Evolutionary conservation across 2,329 filamentous ascomycete species (phyloP), one percentile per base, ranked within the genome.

Genomic region (Fusarium caatingaense): DNA sequence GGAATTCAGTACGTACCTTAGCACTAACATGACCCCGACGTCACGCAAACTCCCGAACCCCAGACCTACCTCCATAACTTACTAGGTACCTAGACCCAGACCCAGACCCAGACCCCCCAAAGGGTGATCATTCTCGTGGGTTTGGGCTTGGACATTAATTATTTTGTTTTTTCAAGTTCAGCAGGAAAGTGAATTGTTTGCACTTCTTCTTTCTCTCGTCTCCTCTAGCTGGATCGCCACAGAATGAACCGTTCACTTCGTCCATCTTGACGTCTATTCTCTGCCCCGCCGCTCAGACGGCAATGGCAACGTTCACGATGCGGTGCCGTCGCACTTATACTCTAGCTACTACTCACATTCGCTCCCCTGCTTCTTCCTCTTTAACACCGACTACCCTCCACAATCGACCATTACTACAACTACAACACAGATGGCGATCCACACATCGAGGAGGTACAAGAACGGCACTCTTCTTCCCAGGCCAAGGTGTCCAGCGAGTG

Each of bases 401-500:
- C 56, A 62, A 56, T 48, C 62, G 60, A 50, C 20, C 60, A 34
- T 56, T 64, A 37, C 44, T 47, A 56, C 67, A 49, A 25, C 27
- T 47, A 48, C 67, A 66, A 41, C 68, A 65, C 71, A 71, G 64
- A 72, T 73, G 70, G 72, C 74, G 70, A 57, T 83, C 82, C 37
- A 76, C 77, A 21, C 69, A 76, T 63, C 68, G 74, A 23, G 73
- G 74, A 48, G 76, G 83, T 69, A 83, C 84, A 28, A 80, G 83
- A 74, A 89, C 87, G 58, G 87, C 87, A 63, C 84, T 89, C 56
- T 89, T 89, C 83, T 89, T 89, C 67, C 87, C 87, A 65, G 93
- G 93, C 74, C 93, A 97, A 82, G 93, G 93, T 72, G 93, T 97
- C 20, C 93, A 97, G 79, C 91, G 92, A 77, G 92, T 97, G 54